Conservation (phyloP, 2,329 filamentous ascomycete species). For the Penicillium sp. region DNA sequence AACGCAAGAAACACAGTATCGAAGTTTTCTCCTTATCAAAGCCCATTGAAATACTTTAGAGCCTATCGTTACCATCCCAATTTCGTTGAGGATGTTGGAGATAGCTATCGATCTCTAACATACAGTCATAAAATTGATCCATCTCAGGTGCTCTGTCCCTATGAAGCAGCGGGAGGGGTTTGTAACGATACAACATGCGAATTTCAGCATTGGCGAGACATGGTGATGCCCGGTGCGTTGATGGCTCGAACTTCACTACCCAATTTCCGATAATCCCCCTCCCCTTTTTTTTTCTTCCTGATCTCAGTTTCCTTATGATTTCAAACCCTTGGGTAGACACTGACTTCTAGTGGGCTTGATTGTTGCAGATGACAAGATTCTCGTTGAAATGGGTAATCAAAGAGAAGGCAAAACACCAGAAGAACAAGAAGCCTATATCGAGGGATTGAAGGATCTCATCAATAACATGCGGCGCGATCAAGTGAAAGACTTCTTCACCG, state of each 20-base stretch:
- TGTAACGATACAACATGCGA: constrained; percentile 74
- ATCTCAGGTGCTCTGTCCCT: constrained; percentile 68
- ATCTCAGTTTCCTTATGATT: not conserved
- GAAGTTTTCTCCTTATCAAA: constrained; percentile 67
- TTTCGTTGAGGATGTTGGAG: constrained; percentile 64
- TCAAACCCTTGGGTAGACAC: constrained; percentile 1
- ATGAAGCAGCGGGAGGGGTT: constrained; percentile 64
- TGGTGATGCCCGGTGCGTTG: constrained; percentile 71
- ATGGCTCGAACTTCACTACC: constrained; percentile 23
- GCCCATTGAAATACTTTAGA: constrained; percentile 76
- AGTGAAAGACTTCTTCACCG: constrained; percentile 48
- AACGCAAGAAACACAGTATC: constrained; percentile 17
- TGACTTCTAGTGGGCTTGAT: constrained; percentile 14
- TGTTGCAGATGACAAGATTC: constrained; percentile 47
- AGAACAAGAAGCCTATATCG: constrained; percentile 42
- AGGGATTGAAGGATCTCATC: constrained; percentile 47
- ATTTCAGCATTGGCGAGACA: constrained; percentile 74
- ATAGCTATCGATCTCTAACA: constrained; percentile 82
- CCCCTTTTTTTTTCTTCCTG: not conserved
- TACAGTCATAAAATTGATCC: constrained; percentile 89
- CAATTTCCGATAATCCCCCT: not conserved
- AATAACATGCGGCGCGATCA: constrained; percentile 47
- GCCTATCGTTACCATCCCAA: constrained; percentile 85
- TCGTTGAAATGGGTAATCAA: constrained; percentile 47
- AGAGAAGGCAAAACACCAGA: constrained; percentile 44